Evolutionary conservation across 106 monocot genomes (phyloP), one percentile per base, ranked within the genome.

Genomic region (Acorus calamus): DNA sequence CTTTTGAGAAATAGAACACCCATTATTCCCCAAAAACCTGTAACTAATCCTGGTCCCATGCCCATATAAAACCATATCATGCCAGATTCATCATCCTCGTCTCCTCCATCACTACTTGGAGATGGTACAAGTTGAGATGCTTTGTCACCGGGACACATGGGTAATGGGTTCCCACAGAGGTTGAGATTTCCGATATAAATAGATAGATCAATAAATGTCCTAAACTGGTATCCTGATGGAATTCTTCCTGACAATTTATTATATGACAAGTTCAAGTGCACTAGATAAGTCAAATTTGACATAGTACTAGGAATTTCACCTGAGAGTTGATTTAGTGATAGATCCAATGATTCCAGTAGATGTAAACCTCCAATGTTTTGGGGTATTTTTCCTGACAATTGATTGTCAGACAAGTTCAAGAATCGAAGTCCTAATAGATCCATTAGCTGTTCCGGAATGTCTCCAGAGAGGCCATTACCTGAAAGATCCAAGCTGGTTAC

Each of bases 211-310:
- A 2, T 5, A 47, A 70, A 56, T 8, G 70, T 70, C 4, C 4
- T 11, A 1, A 70, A 5, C 70, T 70, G 61, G n/a, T 50, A 44
- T 11, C 52, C 61, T 11, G 41, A 8, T 7, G 70, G 70, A 52
- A 70, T 53, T 7, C 3, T 13, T 46, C 70, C 70, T 3, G 61
- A 52, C 43, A 70, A 46, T 13, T 61, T 61, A 48, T 70, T 60
- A 49, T 60, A 47, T 3, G 69, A 70, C 44, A 70, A 11, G 14
- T 70, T 61, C 48, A 70, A 43, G 41, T 13, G 4, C 11, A 42
- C 52, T 28, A 60, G 44, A 11, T 52, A 70, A 11, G 0, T 43
- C 5, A 60, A 2, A 5, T 1, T 8, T 2, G 52, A 8, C 51
- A 70, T 51, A 7, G 4, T 47, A 3, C n/a, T 12, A 2, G 69